Evolutionary conservation across 441 rosid genomes (phyloP), one percentile per base, ranked within the genome.

Genomic region (Populus hybrid): DNA sequence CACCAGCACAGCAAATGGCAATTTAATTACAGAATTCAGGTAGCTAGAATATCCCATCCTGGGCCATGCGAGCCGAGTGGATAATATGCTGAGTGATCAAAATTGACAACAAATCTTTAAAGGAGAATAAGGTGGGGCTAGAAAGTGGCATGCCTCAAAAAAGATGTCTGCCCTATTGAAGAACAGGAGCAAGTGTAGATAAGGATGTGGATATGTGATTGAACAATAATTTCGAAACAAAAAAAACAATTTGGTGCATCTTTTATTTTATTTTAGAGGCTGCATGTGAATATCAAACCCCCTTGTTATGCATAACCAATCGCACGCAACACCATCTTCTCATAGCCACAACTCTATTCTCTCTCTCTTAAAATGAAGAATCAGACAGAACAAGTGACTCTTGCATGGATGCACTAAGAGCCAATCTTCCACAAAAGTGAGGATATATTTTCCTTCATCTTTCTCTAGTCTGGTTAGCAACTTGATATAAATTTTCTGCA

Each of bases 361-460:
- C 38, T 35, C 77, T 69, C 16, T 69, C 46, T 23, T 67, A 80
- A 50, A 19, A 91, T 88, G 93, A 91, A 87, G 79, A 85, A 80
- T 75, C 76, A 84, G 76, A 53, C 76, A 68, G 89, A 72, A 75
- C 57, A 72, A 11, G 76, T 69, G 77, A 75, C 82, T 40, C 89
- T 91, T 75, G 88, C 81, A 87, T 91, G 94, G 79, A 85, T 69
- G 81, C 82, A n/a, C 76, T 88, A 69, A 81, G 85, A 76, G 80
- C 72, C 73, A 88, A 81, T 83, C 97, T 92, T 74, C 95, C 97
- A 36, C 84, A 81, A 23, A 89, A 83, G 93, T 90, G 86, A 82
- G 82, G 7, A 21, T 71, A 28, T 14, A 7, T 23, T 11, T 0
- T 38, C 53, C 9, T 30, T 30, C 32, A 0, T 34, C 28, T 69